These are phyloP conservation scores for Chaetomium fimeti DNA, from an alignment of 495 filamentous ascomycete species.

Conservation along the genomic window DNA sequence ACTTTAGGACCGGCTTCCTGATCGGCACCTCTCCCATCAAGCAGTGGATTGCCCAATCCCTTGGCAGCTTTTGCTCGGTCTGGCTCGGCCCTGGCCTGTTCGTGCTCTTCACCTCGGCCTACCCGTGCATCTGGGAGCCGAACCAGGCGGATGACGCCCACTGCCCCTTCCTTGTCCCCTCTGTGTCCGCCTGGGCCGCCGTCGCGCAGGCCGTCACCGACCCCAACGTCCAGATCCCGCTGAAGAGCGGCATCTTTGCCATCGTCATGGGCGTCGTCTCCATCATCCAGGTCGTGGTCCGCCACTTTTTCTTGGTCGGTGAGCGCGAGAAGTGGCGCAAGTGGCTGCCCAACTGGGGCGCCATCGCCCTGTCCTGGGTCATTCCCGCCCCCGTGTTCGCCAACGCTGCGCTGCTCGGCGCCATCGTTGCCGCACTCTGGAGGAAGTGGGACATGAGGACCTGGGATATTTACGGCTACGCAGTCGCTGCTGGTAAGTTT, in stretches of 20 bases:
- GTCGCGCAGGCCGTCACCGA: conserved; percentile 64
- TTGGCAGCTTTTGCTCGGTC: conserved; percentile 60
- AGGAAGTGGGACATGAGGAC: conserved; percentile 52
- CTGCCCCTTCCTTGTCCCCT: conserved; percentile 58
- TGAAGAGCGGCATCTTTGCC: conserved; percentile 54
- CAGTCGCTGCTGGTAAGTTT: conserved; percentile 56
- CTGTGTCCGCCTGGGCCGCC: conserved; percentile 65
- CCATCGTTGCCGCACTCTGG: conserved; percentile 58
- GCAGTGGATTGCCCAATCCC: conserved; percentile 63
- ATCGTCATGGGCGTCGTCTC: conserved; percentile 55
- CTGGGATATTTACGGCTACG: conserved; percentile 65
- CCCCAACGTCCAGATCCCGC: conserved; percentile 56
- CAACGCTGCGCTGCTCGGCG: conserved; percentile 58
- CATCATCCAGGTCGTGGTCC: conserved; percentile 52
- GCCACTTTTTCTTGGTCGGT: conserved; percentile 56
- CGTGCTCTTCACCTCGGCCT: conserved; percentile 62
- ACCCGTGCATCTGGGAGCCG: conserved; percentile 56
- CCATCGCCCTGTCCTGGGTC: conserved; percentile 62
- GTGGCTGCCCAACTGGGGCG: conserved; percentile 68
- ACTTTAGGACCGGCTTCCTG: conserved; percentile 64
- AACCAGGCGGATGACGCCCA: conserved; percentile 29
- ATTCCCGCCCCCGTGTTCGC: conserved; percentile 42
- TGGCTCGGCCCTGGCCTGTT: conserved; percentile 65
- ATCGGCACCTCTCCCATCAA: conserved; percentile 60
- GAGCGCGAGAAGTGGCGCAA: conserved; percentile 50